Percentiles rank a stretch among this genome's conserved stretches.
phyloP scores from a whole-genome alignment of 768 basidiomycete species.

The Trametes punicea region DNA sequence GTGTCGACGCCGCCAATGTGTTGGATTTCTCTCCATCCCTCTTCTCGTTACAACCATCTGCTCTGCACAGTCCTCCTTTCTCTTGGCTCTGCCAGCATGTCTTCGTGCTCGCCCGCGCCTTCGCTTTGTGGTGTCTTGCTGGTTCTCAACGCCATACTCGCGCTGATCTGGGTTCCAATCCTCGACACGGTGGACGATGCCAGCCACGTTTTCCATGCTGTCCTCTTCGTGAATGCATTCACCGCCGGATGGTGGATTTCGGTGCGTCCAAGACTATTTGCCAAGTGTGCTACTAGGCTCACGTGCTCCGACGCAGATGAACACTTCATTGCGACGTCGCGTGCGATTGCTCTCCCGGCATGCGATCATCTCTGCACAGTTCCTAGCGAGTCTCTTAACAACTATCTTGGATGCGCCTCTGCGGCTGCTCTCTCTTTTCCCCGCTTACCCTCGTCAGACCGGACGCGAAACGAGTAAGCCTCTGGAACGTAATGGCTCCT shows the following conservation, averaged over 20 bases:
- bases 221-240: not conserved
- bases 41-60: not conserved
- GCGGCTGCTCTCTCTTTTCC: not conserved
- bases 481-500: not conserved
- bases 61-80: not conserved
- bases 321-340: not conserved
- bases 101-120: not conserved
- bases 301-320: not conserved
- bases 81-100: not conserved
- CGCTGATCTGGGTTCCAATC: not conserved
- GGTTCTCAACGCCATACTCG: slow-evolving; percentile 1
- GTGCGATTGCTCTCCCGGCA: not conserved
- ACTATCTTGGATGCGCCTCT: not conserved
- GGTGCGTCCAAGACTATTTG: not conserved
- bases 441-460: not conserved
- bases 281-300: not conserved
- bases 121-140: not conserved
- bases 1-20: not conserved
- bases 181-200: not conserved
- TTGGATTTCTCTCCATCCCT: not conserved
- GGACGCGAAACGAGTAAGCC: not conserved
- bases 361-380: not conserved
- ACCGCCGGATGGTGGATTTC: not conserved
- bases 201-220: not conserved
- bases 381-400: not conserved